Evolutionary conservation across 164 flowering plant species (phyloP), one percentile per base, ranked within the genome.

Genomic region (Annona squamosa): DNA sequence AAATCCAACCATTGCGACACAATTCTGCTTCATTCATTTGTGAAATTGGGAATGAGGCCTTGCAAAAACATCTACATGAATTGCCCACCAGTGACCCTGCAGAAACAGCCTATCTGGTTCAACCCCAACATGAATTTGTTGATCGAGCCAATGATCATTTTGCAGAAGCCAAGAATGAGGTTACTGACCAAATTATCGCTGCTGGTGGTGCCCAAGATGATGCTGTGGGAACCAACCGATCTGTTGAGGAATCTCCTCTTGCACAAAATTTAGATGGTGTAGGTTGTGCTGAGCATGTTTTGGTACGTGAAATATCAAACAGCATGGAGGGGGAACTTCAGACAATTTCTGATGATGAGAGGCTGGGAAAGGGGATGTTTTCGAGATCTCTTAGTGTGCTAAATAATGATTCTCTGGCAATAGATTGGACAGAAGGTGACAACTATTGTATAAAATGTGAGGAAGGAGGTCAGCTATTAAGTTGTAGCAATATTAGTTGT

Each of bases 371-470:
- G 37, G 37, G 37, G 37, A 26, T 26, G 37, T 26, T 26, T 26
- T 26, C 37, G 37, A 26, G 37, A 26, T 26, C 37, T 26, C 37
- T 26, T 26, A 26, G 37, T 26, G 37, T 26, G 37, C 37, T 26
- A 26, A 26, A 0, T 26, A 26, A 26, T 26, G 37, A 26, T 26
- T 81, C 81, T 9, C 69, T 70, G 71, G 70, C 74, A 63, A 61
- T 65, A 62, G 82, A 73, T 47, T 73, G 75, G 77, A 73, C 84
- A 43, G 85, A 82, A 68, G 71, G 67, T 68, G 80, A 81, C 37
- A 52, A 74, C 19, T 66, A 81, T n/a, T 90, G 97, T 77, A 64
- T 82, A 66, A 90, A 85, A 84, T 90, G 96, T 78, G 82, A 80
- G 63, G 74, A 73, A 77, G 87, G 82, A 52, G 91, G 89, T 10